phyloP scores from a whole-genome alignment of 768 basidiomycete species.

The Pulveroboletus sp. region DNA sequence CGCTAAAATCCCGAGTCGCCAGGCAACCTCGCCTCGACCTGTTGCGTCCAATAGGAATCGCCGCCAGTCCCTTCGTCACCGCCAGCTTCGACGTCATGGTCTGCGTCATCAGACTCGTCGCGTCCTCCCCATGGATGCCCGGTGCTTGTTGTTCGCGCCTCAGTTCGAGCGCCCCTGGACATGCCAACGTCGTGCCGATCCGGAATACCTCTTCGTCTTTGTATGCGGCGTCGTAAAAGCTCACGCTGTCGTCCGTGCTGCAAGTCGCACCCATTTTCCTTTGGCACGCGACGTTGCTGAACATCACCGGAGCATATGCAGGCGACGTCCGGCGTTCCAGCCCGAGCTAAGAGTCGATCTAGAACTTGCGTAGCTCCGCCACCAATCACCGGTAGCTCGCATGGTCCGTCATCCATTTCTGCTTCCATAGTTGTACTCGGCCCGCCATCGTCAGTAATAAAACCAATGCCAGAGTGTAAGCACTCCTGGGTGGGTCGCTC shows the following conservation, averaged over 20 bases:
- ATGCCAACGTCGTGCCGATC: too few species aligned
- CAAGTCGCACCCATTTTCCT: too few species aligned
- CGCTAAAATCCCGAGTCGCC: neutral
- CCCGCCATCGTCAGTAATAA: neutral
- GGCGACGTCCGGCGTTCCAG: neutral
- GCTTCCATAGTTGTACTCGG: neutral
- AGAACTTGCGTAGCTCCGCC: neutral
- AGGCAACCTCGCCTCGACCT: conserved; percentile 7
- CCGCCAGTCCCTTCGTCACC: too few species aligned
- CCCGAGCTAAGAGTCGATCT: neutral
- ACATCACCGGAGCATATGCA: too few species aligned
- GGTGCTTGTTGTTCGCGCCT: neutral
- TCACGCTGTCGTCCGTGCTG: too few species aligned
- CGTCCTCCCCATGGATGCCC: neutral
- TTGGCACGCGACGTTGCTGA: too few species aligned
- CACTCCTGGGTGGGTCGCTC: too few species aligned
- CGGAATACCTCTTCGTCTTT: too few species aligned
- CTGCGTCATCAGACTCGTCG: neutral
- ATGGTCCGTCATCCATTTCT: neutral
- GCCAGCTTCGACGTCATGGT: too few species aligned
- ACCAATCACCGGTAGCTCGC: neutral
- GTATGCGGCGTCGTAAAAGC: too few species aligned
- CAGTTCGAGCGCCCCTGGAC: neutral
- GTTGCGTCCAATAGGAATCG: conserved; percentile 10
- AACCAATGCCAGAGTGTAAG: too few species aligned